Evolutionary conservation across 2,329 filamentous ascomycete species (phyloP), one percentile per base, ranked within the genome.

Genomic region (Leptographium lundbergii): DNA sequence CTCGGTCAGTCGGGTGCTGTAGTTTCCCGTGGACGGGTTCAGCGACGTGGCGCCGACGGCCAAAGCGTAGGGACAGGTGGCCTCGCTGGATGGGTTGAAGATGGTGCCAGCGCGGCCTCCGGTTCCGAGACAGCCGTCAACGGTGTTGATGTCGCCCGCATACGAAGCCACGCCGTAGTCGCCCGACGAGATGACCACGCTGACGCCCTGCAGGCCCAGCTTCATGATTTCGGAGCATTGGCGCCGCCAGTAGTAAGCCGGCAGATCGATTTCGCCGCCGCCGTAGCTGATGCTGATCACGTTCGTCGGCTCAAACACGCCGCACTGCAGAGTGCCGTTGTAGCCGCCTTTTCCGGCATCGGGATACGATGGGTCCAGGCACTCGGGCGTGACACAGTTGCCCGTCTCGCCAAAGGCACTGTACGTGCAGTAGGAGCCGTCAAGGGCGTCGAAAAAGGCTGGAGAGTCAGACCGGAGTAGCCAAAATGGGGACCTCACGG

Each of bases 251-350:
- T 85, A 85, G 62, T 69, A 71, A 6, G 73, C 68, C 0, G 81
- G 80, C 24, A 83, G 71, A 25, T 77, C 77, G 6, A 70, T 69
- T 68, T 85, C 81, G 51, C 76, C 73, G 50, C 76, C 76, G 54
- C 79, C 79, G 66, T 83, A 82, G 4, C 76, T 80, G 63, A 84
- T 78, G 45, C 74, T 76, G 61, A 82, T 75, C 7, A 82, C 80
- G 62, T 81, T 80, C 11, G 80, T 79, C 2, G 79, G 77, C 63
- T 75, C 72, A 69, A 68, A 70, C 14, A 65, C 65, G 50, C 69
- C 70, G 62, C 68, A 73, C 62, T 68, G 66, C 24, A 71, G 67
- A 50, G 67, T 60, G 24, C 77, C 77, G 60, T 76, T 75, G 69
- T 79, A 82, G 27, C 77, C 78, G 34, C 71, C 75, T 0, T 66